Evolutionary conservation across 805 yeast species (phyloP), one percentile per base, ranked within the genome.

Genomic region (Suhomyces pyralidae): DNA sequence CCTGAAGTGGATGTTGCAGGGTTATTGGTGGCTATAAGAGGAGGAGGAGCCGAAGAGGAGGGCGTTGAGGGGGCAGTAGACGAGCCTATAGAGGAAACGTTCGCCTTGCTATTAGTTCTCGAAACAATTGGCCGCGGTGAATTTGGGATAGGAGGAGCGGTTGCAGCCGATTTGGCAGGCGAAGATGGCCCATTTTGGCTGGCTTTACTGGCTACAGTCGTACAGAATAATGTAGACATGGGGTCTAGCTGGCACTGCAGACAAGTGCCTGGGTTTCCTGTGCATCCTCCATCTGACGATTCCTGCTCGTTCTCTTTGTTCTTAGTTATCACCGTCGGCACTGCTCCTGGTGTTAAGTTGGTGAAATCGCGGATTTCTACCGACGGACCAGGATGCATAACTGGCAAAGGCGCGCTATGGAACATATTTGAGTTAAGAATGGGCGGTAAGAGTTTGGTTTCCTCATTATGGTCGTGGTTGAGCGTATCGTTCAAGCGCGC

Each of bases 191-290:
- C 30, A 8, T 7, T n/a, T 8, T 66, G 66, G 46, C 60, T 66
- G 5, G 72, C 76, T 49, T 70, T 78, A 59, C 81, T 79, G 4
- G 96, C 94, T 22, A 91, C 83, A 0, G 96, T 88, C 1, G 96
- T 84, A 72, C 97, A 91, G 70, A 91, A 91, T 40, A 89, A 74
- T 2, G 96, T 90, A 5, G 91, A 85, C 88, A 89, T 84, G 30
- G 97, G 96, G 67, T 91, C 96, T 46, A 72, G 66, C 63, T 86
- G 96, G 69, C 97, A 90, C 68, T 86, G 92, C 6, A 71, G 68
- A 65, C 97, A 90, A 3, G 91, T 83, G 2, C 96, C 96, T 9
- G 97, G 97, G 61, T 89, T 83, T 1, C 96, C 96, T 0, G 93
- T 86, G 68, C 96, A 90, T 9, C 81, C 85, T 2, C 71, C 61